phyloP scores from a whole-genome alignment of 192 early-diverging fungal genomes.

The Umbelopsis sp. region DNA sequence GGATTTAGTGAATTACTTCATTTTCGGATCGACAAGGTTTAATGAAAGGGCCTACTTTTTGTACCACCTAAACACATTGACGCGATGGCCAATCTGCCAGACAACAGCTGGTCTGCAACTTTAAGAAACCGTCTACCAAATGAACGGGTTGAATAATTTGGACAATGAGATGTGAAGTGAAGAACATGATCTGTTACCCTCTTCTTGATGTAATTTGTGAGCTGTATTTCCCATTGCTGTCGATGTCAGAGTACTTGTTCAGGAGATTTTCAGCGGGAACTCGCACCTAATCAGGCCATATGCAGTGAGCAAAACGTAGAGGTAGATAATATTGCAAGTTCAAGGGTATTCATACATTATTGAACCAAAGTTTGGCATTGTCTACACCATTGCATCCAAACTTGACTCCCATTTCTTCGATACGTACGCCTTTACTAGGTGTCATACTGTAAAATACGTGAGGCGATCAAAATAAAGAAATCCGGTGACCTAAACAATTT shows the following conservation, averaged over 20 bases:
- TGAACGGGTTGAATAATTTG: background rate
- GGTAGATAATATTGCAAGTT: slow-evolving; percentile 19
- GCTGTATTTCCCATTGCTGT: slow-evolving; percentile 55
- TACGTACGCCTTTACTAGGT: slow-evolving; percentile 62
- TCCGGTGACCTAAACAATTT: background rate
- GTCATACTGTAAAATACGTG: slow-evolving; percentile 40
- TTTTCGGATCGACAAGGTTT: background rate
- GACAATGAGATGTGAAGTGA: background rate
- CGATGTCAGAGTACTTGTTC: slow-evolving; percentile 69
- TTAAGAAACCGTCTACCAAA: slow-evolving; percentile 65
- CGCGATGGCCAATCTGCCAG: slow-evolving; percentile 71
- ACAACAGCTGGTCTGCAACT: slow-evolving; percentile 76
- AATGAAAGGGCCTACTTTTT: slow-evolving; percentile 48
- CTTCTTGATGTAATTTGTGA: slow-evolving; percentile 58
- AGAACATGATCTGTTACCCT: slow-evolving; percentile 24
- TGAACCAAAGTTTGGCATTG: slow-evolving; percentile 69
- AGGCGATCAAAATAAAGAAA: background rate
- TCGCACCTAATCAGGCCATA: slow-evolving; percentile 32
- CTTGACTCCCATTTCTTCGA: slow-evolving; percentile 78
- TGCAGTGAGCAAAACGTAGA: background rate
- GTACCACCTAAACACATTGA: slow-evolving; percentile 67
- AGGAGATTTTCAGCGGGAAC: slow-evolving; percentile 67
- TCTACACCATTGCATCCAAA: slow-evolving; percentile 78
- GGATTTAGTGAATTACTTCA: background rate
- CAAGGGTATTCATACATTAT: slow-evolving; percentile 6